phyloP scores from a whole-genome alignment of 148 eudicot species.

The Heliamphora exappendiculata region DNA sequence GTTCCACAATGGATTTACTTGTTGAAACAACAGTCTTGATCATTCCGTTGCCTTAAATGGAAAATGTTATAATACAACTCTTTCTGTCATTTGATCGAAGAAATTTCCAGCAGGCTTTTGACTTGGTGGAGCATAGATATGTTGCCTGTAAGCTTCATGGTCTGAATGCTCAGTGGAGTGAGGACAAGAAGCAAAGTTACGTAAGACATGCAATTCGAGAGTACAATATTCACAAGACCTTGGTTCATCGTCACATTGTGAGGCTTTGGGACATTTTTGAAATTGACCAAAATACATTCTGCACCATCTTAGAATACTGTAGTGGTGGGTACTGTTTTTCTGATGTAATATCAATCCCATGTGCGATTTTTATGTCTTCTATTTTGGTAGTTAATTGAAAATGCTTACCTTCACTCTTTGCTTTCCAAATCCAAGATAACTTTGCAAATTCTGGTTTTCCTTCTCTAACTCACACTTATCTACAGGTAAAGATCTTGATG shows the following conservation, averaged over 20 bases:
- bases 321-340: conserved; percentile 50
- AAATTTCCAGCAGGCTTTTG: conserved; percentile 76
- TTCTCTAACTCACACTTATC: conserved; percentile 4
- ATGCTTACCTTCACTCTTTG: not conserved
- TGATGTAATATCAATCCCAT: not conserved
- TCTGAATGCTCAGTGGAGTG: conserved; percentile 91
- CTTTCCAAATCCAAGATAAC: not conserved
- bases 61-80: conserved; percentile 22
- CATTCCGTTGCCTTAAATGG: conserved; percentile 25
- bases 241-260: conserved; percentile 89
- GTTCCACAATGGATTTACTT: not conserved
- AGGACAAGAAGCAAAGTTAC: conserved; percentile 98
- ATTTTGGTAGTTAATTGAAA: not conserved
- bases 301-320: conserved; percentile 89
- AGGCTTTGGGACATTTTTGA: conserved; percentile 98
- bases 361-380: not conserved
- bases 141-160: conserved; percentile 99
- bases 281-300: conserved; percentile 93
- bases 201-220: conserved; percentile 95
- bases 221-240: conserved; percentile 93
- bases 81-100: conserved; percentile 36
- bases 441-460: not conserved
- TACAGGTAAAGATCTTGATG: conserved; percentile 98
- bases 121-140: conserved; percentile 91
- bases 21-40: not conserved